Base-by-base conservation (phyloP, 2,329 filamentous ascomycete species). In the Coniochaeta ligniaria region DNA sequence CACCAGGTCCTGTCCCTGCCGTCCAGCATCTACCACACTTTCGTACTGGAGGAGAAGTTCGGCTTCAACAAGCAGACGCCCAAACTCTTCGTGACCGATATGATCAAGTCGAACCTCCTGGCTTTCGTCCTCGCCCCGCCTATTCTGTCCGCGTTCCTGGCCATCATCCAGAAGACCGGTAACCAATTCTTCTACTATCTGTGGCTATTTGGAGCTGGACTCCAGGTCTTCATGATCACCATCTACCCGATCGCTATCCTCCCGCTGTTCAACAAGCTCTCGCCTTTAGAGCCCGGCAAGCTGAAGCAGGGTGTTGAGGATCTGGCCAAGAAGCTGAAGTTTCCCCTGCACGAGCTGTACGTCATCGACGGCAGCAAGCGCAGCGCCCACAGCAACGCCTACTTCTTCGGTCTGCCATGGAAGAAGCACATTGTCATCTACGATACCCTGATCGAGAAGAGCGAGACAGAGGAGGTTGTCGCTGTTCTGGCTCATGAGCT, bases 391-490 rank as follows among this genome's bases (percentile, higher is more conserved):
- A 92, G 89, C 77, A 96, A 96, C 71, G 91, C 91, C 22, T 96
- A 96, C 77, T 99, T 99, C 79, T 97, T 96, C 69, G 95, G 95
- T 63, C 84, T 99, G 60, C 95, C 95, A 47, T 99, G 94, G 93
- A 97, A 97, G 84, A 98, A 98, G 84, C 96, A 98, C 80, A 99
- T 99, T 79, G 95, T 99, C 70, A 96, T 99, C 72, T 99, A 96
- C 74, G 95, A 99, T 73, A 99, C 96, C 6, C 78, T 99, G 64
- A 92, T 99, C 64, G 94, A 97, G 76, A 96, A 98, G 84, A 95
- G 90, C 73, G 86, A 93, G 64, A 87, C 90, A 4, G 84, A 95
- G 71, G 95, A 99, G 76, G 93, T 99, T 45, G 91, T 96, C 62
- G 94, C 95, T 66, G 93, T 99, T 59, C 80, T 99, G 59, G 93